phyloP scores from a whole-genome alignment of 2,329 filamentous ascomycete species.

The Trichoderma sp. region DNA sequence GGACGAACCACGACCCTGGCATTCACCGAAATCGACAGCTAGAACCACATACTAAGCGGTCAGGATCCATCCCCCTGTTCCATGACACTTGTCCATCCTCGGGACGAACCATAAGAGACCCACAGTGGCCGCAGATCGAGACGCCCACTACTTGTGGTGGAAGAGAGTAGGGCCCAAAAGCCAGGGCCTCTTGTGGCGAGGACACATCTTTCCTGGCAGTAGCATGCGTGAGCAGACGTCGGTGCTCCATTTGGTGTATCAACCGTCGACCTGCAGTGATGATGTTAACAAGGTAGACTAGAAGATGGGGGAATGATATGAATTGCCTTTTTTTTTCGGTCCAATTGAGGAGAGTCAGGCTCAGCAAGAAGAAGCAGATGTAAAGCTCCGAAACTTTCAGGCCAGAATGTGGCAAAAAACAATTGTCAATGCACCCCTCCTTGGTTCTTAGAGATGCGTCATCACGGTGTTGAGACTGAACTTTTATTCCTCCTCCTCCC shows the following conservation, averaged over 20 bases:
- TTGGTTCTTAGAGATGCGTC: not conserved
- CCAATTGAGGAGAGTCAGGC: constrained; percentile 20
- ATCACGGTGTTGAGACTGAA: not conserved
- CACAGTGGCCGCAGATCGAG: constrained; percentile 42
- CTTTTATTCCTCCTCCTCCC: not conserved
- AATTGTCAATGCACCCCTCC: not conserved
- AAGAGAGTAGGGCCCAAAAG: constrained; percentile 3
- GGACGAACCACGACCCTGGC: constrained; percentile 34
- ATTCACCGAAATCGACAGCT: constrained; percentile 37
- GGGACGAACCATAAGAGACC: constrained; percentile 39
- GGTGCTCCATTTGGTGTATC: constrained; percentile 23
- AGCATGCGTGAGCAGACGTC: constrained; percentile 26
- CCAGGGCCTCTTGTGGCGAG: constrained; percentile 29
- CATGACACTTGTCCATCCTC: constrained; percentile 38
- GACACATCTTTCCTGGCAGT: constrained; percentile 28
- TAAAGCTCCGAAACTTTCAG: not conserved
- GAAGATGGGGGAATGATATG: not conserved
- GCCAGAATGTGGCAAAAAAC: not conserved
- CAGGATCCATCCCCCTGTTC: constrained; percentile 30
- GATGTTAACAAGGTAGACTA: constrained; percentile 10
- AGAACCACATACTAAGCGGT: constrained; percentile 29
- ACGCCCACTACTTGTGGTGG: constrained; percentile 29
- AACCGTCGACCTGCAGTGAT: constrained; percentile 4
- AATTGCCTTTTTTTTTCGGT: constrained; percentile 18
- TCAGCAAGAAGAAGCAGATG: not conserved